Conservation (phyloP, 2,329 filamentous ascomycete genomes). For the Coniochaeta hoffmannii region DNA sequence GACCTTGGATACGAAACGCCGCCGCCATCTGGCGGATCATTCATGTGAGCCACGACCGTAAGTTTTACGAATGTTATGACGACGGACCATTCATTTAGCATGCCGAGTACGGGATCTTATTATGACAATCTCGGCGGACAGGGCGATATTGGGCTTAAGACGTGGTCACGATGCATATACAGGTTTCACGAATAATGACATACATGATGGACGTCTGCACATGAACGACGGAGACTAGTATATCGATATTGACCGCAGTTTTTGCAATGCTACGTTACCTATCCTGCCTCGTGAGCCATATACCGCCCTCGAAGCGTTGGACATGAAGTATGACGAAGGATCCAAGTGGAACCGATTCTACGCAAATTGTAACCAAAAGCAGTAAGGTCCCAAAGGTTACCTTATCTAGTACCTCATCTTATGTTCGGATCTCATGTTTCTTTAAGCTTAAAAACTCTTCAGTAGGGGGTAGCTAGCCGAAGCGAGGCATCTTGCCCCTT, state of each 20-base stretch:
- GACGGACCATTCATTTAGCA: no score
- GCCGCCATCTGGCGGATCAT: constrained; percentile 3
- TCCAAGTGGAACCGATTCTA: background rate
- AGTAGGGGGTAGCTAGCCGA: background rate
- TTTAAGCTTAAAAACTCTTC: background rate
- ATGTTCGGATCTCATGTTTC: background rate
- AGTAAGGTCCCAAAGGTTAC: background rate
- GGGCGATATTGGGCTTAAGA: background rate
- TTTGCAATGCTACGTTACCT: background rate
- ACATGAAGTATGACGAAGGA: background rate
- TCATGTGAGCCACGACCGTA: background rate
- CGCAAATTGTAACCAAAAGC: background rate
- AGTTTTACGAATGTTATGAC: background rate
- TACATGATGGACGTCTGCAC: background rate
- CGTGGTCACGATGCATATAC: background rate
- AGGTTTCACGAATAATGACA: background rate
- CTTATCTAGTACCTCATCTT: no score
- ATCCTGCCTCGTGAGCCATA: background rate
- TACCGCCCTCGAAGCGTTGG: background rate
- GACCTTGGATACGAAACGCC: constrained; percentile 13
- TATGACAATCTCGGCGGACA: background rate
- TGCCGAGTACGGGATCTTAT: no score
- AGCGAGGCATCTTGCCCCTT: background rate
- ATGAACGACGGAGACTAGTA: no score
- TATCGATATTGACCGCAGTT: no score